A percentile compares a stretch with the other conserved stretches of the same genome.
phyloP scores from a whole-genome alignment of 2,329 filamentous ascomycete genomes.

The Sordariomycetes sp. region DNA sequence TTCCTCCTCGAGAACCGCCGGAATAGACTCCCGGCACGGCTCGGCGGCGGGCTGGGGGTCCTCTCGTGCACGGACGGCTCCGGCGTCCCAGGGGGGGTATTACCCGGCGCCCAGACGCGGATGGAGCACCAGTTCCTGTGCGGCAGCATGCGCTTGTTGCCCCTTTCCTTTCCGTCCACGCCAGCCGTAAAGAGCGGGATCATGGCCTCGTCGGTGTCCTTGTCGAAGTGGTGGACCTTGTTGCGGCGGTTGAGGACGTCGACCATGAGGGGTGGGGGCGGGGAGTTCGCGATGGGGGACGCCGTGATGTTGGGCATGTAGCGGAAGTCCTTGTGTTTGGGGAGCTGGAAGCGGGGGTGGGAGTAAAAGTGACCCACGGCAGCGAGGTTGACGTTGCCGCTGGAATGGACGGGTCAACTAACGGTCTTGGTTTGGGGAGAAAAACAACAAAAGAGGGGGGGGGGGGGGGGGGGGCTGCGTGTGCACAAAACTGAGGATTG shows the following conservation, averaged over 20 bases:
- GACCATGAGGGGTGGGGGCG: slow-evolving; percentile 75
- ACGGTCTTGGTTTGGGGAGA: too few relatives aligned
- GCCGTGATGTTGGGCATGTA: slow-evolving; percentile 97
- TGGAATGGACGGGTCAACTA: too few relatives aligned
- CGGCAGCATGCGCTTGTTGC: slow-evolving; percentile 81
- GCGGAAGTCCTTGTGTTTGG: slow-evolving; percentile 83
- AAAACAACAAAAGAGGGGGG: too few relatives aligned
- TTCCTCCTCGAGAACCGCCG: slow-evolving; percentile 26
- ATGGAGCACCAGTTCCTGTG: slow-evolving; percentile 96
- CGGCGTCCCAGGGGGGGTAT: slow-evolving; percentile 60
- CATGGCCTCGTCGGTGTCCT: slow-evolving; percentile 85
- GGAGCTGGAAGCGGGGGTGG: slow-evolving; percentile 63
- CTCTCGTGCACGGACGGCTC: slow-evolving; percentile 32
- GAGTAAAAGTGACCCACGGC: slow-evolving; percentile 93
- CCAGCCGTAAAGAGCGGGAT: slow-evolving; percentile 85
- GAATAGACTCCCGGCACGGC: slow-evolving; percentile 13
- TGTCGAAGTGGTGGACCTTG: slow-evolving; percentile 60
- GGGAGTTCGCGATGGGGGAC: slow-evolving; percentile 86
- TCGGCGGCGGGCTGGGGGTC: slow-evolving; percentile 22
- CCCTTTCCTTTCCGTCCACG: slow-evolving; percentile 77
- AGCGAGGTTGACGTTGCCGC: slow-evolving; percentile 87
- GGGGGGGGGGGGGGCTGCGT: too few relatives aligned
- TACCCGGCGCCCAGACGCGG: slow-evolving; percentile 65
- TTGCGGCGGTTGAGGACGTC: slow-evolving; percentile 91
- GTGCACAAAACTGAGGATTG: too few relatives aligned